Evolutionary conservation across 75 land plant genomes (phyloP), one percentile per base, ranked within the genome.

Genomic region (Pseudotsuga menziesii): DNA sequence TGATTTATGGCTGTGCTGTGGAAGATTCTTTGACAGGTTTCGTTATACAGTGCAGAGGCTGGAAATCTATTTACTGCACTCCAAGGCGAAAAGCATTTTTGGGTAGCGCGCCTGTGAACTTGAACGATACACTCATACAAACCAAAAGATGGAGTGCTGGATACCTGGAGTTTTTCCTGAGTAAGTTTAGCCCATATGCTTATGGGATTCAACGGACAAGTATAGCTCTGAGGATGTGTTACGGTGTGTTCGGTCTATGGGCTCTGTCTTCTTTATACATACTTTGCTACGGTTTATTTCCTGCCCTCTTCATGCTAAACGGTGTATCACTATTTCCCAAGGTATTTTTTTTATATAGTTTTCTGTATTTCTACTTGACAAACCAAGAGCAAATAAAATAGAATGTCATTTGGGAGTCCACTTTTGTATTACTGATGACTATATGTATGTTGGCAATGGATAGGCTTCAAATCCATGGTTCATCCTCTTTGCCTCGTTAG

Each of bases 21-120:
- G 91, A 90, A 62, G 89, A 90, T 73, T 85, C 81, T 14, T 77
- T 90, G 56, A 90, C 87, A 20, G 91, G 91, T 26, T 58, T 87
- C 20, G 35, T 83, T n/a, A 87, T 87, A 19, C 89, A 87, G 77
- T 81, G 85, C 56, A 77, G 84, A 58, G 89, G 89, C 32, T 87
- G 89, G 89, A 61, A 56, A 56, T 78, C 84, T 4, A 58, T 80
- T 44, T 84, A 80, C 56, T 88, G 84, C 76, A 25, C 77, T 39
- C 86, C 86, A 13, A 25, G 61, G 4, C 64, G 80, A 76, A 39
- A 82, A 4, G 86, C 89, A 11, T 84, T 88, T 76, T 41, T 76
- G 4, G 89, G 86, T 8, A 80, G 80, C 60, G 75, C 56, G 6
- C 89, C 89, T n/a, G 78, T 80, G 11, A 79, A 60, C 27, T 72